Conservation (phyloP, 2,329 filamentous ascomycete genomes). For the Beauveria sp. region DNA sequence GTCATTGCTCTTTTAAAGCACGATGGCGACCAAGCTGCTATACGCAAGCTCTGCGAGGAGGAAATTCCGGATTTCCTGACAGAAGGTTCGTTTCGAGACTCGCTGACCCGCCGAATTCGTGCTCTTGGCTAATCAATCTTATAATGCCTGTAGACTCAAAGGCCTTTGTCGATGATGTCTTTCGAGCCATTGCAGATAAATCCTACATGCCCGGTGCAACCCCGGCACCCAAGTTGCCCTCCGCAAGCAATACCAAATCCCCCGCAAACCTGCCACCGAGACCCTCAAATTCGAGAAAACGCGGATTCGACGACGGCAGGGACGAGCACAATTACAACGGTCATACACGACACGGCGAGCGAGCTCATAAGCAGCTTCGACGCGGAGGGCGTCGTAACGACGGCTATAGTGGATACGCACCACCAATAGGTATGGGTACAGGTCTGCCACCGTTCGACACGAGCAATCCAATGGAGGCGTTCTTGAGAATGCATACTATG, state of each 20-base stretch:
- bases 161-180: conserved; percentile 63
- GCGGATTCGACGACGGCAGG: conserved; percentile 25
- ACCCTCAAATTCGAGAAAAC: conserved; percentile 23
- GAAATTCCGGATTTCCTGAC: conserved; percentile 71
- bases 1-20: conserved; percentile 70
- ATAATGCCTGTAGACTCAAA: conserved; percentile 24
- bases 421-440: not conserved
- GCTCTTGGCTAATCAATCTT: not conserved
- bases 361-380: conserved; percentile 53
- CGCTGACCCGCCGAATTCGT: too few relatives aligned
- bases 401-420: conserved; percentile 15
- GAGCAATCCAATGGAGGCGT: conserved; percentile 52
- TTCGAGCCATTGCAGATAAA: conserved; percentile 55
- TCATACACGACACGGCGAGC: conserved; percentile 25
- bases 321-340: conserved; percentile 17
- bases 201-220: conserved; percentile 50
- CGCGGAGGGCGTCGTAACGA: conserved; percentile 36
- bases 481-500: conserved; percentile 55
- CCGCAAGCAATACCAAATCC: not conserved
- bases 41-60: conserved; percentile 60
- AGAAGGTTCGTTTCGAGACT: conserved; percentile 38
- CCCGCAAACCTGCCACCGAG: conserved; percentile 15
- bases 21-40: conserved; percentile 56
- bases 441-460: conserved; percentile 46
- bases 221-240: conserved; percentile 27